Conservation (phyloP, 1,139 yeast species). For the Sugiyamaella neomexicana region DNA sequence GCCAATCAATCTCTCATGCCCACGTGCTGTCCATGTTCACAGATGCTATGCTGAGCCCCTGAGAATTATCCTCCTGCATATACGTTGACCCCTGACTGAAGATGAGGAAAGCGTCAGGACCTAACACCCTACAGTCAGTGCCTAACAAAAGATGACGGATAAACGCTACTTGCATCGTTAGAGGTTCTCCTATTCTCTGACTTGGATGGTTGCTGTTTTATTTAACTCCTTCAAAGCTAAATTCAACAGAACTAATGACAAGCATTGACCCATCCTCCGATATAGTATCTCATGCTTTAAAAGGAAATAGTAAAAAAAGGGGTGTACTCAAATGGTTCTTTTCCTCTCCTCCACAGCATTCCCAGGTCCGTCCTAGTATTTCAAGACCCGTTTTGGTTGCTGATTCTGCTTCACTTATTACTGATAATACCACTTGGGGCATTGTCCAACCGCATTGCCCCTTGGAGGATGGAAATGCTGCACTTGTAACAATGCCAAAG, state of each 20-base stretch:
- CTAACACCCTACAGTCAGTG: too few species aligned
- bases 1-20: background rate
- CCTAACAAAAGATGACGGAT: too few species aligned
- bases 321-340: conserved; percentile 26
- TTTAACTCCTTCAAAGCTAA: background rate
- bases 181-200: too few species aligned
- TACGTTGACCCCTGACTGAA: conserved; percentile 7
- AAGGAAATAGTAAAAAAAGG: conserved; percentile 17
- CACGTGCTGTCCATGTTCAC: background rate
- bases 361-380: conserved; percentile 7
- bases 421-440: conserved; percentile 9
- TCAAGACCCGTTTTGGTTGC: conserved; percentile 11
- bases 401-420: conserved; percentile 8
- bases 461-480: conserved; percentile 1
- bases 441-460: background rate
- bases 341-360: conserved; percentile 21
- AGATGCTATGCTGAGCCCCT: conserved; percentile 4
- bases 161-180: too few species aligned
- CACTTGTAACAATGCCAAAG: background rate
- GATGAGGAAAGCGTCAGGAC: background rate
- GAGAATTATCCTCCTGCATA: conserved; percentile 5
- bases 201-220: too few species aligned
- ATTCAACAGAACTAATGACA: too few species aligned
- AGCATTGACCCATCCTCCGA: background rate
- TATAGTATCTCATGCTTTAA: conserved; percentile 3